Base-by-base conservation (phyloP, 495 filamentous ascomycete genomes). In the Polyplosphaeria fusca region DNA sequence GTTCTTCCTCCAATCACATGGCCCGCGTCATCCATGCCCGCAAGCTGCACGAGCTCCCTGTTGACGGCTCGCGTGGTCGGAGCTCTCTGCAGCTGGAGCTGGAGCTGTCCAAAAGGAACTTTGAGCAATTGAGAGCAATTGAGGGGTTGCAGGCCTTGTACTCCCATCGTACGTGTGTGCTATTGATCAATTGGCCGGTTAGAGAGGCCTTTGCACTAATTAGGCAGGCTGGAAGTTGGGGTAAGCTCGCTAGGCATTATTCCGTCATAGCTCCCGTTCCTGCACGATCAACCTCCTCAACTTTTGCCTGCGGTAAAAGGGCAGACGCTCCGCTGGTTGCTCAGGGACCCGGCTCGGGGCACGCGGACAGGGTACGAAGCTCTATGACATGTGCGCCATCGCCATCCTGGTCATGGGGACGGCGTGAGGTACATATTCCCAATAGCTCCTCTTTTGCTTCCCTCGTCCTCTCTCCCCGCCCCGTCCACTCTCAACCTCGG, bases 1-100 rank as follows among this genome's bases (percentile, higher is more conserved):
- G 3, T 41, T 23, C 30, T 53, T 60, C 56, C 56, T 47, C 56
- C 56, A 60, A 60, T 60, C 56, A 25, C 26, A 12, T 7, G 7
- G 4, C 5, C 4, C 19, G 9, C 9, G 11, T 42, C 39, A 20
- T 42, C 5, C 11, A 11, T 42, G 9, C 11, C 5, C n/a, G 30
- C n/a, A n/a, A 42, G 39, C 39, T 20, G 39, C 30, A 14, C 30
- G 30, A 35, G 30, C 30, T 35, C 30, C 30, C 30, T 35, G 30
- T n/a, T n/a, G n/a, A n/a, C n/a, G n/a, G n/a, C n/a, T n/a, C n/a
- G n/a, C 14, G 23, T 11, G 39, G 9, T 42, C 11, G 5, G 45
- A 47, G 45, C 45, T 47, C 13, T 42, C 23, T 12, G 27, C 14
- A 50, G 47, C 47, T 50, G 2, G 5, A 20, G 5, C 19, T 5